Conservation (phyloP, 2,329 filamentous ascomycete species). For the Nemania sp. region DNA sequence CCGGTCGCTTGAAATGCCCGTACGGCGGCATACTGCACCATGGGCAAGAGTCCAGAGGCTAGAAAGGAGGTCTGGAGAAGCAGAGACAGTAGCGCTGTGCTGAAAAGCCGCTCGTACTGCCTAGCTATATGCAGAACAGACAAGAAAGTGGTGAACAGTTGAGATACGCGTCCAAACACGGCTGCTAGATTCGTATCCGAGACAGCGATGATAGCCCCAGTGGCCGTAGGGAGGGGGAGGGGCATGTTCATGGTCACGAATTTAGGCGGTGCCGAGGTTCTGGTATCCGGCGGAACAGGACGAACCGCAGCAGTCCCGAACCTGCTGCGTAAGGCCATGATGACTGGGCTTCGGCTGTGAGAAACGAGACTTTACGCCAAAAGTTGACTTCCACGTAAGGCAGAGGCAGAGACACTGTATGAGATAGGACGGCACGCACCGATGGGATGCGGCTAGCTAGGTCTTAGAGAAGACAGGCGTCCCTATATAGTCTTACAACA, state of each 20-base stretch:
- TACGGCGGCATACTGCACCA: conserved; percentile 37
- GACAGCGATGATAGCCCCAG: conserved; percentile 45
- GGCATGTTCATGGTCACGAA: conserved; percentile 9
- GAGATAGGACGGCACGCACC: conserved; percentile 4
- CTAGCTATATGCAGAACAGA: conserved; percentile 42
- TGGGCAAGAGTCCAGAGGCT: conserved; percentile 35
- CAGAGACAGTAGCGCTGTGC: conserved; percentile 38
- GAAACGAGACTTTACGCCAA: not conserved
- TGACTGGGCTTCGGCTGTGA: not conserved
- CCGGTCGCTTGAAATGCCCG: conserved; percentile 38
- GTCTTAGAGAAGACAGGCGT: not conserved
- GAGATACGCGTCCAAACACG: conserved; percentile 37
- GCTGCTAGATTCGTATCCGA: conserved; percentile 42
- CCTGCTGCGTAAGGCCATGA: not conserved
- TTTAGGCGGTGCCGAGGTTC: not conserved
- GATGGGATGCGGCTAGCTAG: not conserved
- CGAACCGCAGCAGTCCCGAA: not conserved
- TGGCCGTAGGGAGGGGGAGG: conserved; percentile 35
- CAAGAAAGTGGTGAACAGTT: conserved; percentile 39
- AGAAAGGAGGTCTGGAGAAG: conserved; percentile 40
- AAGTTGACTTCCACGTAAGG: not conserved
- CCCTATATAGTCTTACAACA: not conserved
- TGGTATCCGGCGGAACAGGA: not conserved
- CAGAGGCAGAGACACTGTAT: conserved; percentile 7
- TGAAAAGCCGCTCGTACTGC: conserved; percentile 42